Conservation (phyloP, 1,284 basidiomycete species). For the Naganishia cerealis region DNA sequence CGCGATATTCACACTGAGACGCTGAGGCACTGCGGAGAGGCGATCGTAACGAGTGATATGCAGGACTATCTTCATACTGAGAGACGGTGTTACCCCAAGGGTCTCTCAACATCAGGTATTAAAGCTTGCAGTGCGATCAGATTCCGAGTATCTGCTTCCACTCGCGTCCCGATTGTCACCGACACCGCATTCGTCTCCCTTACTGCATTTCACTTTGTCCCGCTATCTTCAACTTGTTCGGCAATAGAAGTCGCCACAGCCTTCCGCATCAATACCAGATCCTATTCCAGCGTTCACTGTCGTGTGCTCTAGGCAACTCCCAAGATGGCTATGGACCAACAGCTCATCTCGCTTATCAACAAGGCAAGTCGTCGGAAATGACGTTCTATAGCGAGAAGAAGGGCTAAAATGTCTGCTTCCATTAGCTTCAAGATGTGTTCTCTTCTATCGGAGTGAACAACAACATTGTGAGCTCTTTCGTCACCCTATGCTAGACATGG, state of each 20-base stretch:
- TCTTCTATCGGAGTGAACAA: slow-evolving; percentile 56
- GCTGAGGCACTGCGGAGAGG: not conserved
- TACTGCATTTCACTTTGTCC: not conserved
- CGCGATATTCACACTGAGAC: not conserved
- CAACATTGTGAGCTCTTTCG: slow-evolving; percentile 48
- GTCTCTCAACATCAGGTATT: no score
- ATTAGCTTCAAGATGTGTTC: slow-evolving; percentile 59
- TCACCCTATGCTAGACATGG: no score
- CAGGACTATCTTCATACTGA: no score
- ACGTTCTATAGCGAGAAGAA: not conserved
- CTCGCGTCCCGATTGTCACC: not conserved
- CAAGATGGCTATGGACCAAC: slow-evolving; percentile 51
- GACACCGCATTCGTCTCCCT: not conserved
- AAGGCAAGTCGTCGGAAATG: slow-evolving; percentile 44
- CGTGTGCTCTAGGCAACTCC: not conserved
- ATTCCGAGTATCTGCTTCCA: no score
- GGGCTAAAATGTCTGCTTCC: not conserved
- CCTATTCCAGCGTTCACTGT: not conserved
- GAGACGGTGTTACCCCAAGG: no score
- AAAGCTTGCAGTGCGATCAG: no score
- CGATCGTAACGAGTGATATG: slow-evolving; percentile 5
- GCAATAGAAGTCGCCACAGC: not conserved
- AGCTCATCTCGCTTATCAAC: slow-evolving; percentile 55
- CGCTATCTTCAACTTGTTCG: slow-evolving; percentile 9
- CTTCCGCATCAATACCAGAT: not conserved